Percentiles rank a stretch among this genome's conserved stretches.
Conservation (phyloP, 495 filamentous ascomycete species). For the Penicillium dipodomyicola region DNA sequence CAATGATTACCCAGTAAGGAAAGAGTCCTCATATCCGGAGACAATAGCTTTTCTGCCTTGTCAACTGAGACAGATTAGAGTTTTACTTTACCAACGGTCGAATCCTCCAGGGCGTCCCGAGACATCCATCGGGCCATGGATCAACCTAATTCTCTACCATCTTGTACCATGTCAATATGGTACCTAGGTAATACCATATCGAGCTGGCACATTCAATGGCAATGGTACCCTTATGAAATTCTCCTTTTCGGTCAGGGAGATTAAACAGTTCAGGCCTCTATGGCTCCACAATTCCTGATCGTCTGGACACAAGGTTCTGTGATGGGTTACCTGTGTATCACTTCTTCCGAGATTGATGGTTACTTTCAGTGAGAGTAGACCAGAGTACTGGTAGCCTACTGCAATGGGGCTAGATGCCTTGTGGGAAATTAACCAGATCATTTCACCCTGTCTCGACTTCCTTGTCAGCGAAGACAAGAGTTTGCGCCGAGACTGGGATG, state of each 20-base stretch:
- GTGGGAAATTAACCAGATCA: not conserved
- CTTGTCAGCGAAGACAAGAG: not conserved
- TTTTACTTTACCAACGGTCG: constrained; percentile 9
- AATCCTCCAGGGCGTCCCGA: constrained; percentile 5
- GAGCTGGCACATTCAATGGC: not conserved
- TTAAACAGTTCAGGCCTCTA: constrained; percentile 5
- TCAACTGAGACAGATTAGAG: constrained; percentile 2
- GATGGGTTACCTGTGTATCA: constrained; percentile 23
- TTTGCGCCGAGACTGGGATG: constrained; percentile 5
- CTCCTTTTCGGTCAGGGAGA: not conserved
- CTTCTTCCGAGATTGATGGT: constrained; percentile 25
- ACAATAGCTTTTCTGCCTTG: not conserved
- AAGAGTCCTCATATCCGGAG: not conserved
- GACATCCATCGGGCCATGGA: constrained; percentile 10
- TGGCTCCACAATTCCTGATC: constrained; percentile 10
- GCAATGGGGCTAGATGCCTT: constrained; percentile 6
- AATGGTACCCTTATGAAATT: not conserved
- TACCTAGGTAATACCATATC: not conserved
- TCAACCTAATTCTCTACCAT: not conserved
- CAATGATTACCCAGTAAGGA: not conserved
- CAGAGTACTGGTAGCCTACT: constrained; percentile 16
- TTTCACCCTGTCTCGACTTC: not conserved
- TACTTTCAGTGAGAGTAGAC: constrained; percentile 19
- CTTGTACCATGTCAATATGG: not conserved
- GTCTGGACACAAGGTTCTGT: constrained; percentile 24